Percentiles rank a stretch among this genome's conserved stretches.
These are phyloP conservation scores for Sugiyamaella paludigena DNA, from an alignment of 1,139 yeast genomes.

Conservation along the genomic window DNA sequence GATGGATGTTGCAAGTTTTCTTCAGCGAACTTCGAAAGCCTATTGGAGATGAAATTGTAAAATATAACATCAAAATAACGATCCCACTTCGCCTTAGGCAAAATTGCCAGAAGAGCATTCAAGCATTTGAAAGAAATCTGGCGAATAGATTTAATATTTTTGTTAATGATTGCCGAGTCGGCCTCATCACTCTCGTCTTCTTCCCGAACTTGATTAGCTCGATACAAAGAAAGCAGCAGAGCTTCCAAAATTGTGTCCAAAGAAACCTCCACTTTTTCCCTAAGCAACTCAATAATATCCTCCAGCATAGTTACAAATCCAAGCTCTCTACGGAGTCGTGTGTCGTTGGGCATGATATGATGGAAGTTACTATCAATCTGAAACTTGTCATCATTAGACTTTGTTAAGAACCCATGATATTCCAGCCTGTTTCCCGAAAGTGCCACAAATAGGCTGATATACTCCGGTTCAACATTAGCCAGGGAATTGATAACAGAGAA, in stretches of 20 bases:
- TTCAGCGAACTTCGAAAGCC: constrained; percentile 61
- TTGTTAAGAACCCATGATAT: constrained; percentile 41
- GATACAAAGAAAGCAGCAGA: constrained; percentile 54
- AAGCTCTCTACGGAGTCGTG: constrained; percentile 51
- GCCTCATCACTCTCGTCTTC: constrained; percentile 41
- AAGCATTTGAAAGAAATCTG: constrained; percentile 37
- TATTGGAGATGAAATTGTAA: constrained; percentile 56
- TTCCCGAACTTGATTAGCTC: constrained; percentile 48
- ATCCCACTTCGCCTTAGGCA: constrained; percentile 47
- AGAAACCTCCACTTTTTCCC: constrained; percentile 53
- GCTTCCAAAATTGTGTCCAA: constrained; percentile 58
- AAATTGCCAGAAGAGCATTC: constrained; percentile 28
- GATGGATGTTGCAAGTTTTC: constrained; percentile 86
- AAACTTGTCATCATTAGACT: constrained; percentile 17
- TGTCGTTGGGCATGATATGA: constrained; percentile 21
- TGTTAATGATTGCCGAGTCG: constrained; percentile 41
- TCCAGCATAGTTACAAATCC: constrained; percentile 72
- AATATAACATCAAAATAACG: constrained; percentile 53
- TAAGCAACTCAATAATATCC: constrained; percentile 62
- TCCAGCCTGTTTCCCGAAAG: constrained; percentile 61
- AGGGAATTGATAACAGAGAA: constrained; percentile 72
- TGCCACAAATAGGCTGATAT: constrained; percentile 57
- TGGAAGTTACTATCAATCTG: constrained; percentile 26
- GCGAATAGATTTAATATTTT: constrained; percentile 34
- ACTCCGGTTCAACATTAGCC: constrained; percentile 56